Base-by-base conservation (phyloP, 116 monocot genomes). In the Posidonia oceanica region DNA sequence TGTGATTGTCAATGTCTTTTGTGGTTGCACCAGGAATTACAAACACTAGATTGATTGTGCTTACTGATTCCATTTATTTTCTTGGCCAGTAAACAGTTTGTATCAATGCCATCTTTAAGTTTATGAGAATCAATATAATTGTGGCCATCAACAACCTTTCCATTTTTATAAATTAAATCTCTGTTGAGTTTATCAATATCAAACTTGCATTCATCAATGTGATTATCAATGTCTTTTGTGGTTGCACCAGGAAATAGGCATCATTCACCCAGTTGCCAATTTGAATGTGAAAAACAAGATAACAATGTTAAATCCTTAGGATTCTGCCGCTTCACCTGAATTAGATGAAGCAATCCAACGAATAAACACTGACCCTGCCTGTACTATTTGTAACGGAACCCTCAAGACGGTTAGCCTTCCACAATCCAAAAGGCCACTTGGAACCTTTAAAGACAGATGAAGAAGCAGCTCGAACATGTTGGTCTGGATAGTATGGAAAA, bases 221-320 rank as follows among this genome's bases (percentile, higher is more conserved):
- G 3, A 51, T 67, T 67, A 21, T 38, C 58, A 61, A 3, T 36
- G 36, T 39, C 40, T 21, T 70, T 70, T 6, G 52, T 13, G 17
- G 52, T 29, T 68, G 36, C 54, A 73, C 59, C 76, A 76, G 72
- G 69, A 71, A 82, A 75, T 55, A 88, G 76, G 71, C 97, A 97
- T 87, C 89, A 89, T 59, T 97, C 89, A 80, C 89, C 88, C 63
- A 97, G 72, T 79, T 87, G 87, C 97, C 97, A 97, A 72, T 85
- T 80, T 71, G 87, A 66, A 87, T 97, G 68, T 18, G 87, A 77
- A 80, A 89, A 91, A 76, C 89, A 89, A 77, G 91, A 87, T 52
- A 97, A 71, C 18, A 89, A 71, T 54, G 80, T 89, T 69, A 97
- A 70, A 68, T 92, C 81, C 70, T 89, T 89, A 36, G 91, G 97